Evolutionary conservation across 768 basidiomycete species (phyloP), one percentile per base, ranked within the genome.

Genomic region (Leucocoprinus leucothites): DNA sequence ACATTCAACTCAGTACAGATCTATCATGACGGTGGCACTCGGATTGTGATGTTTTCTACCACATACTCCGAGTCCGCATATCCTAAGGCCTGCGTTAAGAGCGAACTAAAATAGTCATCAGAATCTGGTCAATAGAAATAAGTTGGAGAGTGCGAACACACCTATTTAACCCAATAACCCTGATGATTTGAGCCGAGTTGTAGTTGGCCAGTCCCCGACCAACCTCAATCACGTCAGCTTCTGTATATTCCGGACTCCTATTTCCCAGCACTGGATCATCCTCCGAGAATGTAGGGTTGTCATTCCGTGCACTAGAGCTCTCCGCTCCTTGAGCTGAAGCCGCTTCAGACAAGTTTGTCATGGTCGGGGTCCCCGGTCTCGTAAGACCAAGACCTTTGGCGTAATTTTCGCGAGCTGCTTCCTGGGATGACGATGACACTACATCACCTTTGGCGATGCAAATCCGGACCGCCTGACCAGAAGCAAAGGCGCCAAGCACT

Each of bases 51-150:
- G 64, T 94, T 92, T 65, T 98, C 97, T 5, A 96, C 95, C 46
- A 98, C 94, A 72, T 98, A 91, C 68, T 98, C 97, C 24, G 92
- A 90, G 66, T 99, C 97, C 13, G 90, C 91, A 69, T 99, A 98
- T 2, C 94, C 96, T 46, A 99, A 69, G 5, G 94, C 63, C 57
- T 85, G 82, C 8, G 87, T 74, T 36, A 99, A 84, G 49, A 89
- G 80, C 1, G 91, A 86, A 61, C 96, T 98, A 66, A 47, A 31
- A 9, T 8, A 13, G 21, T 26, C 24, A 35, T 21, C 28, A 6
- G 18, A 9, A 18, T 31, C 18, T 54, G 61, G 51, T 61, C 24
- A 42, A 19, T 19, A 53, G 52, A 52, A 54, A 55, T 50, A 43
- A 7, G 41, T n/a, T 24, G 31, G 11, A 53, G 38, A 36, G 36